Conservation (phyloP, 345 rosid species). For the Psidium guajava region DNA sequence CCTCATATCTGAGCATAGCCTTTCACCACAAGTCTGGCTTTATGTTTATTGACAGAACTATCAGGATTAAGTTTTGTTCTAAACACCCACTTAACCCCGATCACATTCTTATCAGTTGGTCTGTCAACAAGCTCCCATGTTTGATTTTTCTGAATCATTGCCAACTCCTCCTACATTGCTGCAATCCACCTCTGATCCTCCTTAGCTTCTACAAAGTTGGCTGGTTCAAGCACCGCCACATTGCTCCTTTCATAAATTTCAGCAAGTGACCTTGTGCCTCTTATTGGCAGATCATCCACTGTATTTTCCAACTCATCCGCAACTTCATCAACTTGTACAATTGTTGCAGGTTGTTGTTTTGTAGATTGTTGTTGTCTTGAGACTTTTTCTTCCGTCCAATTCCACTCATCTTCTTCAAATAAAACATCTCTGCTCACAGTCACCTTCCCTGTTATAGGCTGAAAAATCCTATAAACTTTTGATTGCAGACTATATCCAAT, state of each 20-base stretch:
- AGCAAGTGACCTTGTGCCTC: not conserved
- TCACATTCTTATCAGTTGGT: too few relatives aligned
- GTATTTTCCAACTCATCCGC: not conserved
- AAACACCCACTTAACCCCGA: too few relatives aligned
- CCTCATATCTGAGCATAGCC: too few relatives aligned
- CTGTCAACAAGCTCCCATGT: too few relatives aligned
- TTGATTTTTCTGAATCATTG: too few relatives aligned
- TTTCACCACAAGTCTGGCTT: too few relatives aligned
- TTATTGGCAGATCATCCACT: not conserved
- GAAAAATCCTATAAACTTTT: slow-evolving; percentile 4
- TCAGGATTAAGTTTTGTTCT: too few relatives aligned
- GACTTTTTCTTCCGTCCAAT: too few relatives aligned
- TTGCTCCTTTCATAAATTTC: not conserved
- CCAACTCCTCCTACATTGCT: not conserved
- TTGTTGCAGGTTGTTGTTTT: not conserved
- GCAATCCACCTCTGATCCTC: not conserved
- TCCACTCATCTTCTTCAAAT: too few relatives aligned
- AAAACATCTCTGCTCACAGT: too few relatives aligned
- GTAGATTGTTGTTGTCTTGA: too few relatives aligned
- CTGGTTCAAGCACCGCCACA: not conserved
- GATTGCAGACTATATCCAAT: slow-evolving; percentile 1
- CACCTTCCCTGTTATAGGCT: not conserved
- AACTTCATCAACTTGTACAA: not conserved
- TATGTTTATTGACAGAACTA: too few relatives aligned
- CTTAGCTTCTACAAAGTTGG: not conserved